Percentiles rank a stretch among this genome's conserved stretches.
Evolutionary conservation across 179 eudicot genomes (phyloP).

Genomic region (Carnegiea gigantea): DNA sequence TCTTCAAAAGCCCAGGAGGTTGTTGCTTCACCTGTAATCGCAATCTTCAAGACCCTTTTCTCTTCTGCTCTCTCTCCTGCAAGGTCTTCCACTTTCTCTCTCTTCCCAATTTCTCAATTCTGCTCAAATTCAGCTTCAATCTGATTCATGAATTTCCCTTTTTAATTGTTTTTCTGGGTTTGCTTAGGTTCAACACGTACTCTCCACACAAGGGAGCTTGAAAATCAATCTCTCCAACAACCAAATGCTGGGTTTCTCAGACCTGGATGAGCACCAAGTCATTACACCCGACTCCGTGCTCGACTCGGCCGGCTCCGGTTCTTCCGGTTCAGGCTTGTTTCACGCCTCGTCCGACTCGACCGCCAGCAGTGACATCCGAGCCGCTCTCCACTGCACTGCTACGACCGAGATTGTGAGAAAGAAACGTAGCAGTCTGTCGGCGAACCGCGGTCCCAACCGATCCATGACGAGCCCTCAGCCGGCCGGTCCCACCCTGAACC

Average conservation of each 20-base stretch:
- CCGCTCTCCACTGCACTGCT: slow-evolving; percentile 39
- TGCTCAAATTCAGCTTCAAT: background rate
- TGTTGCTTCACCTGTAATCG: slow-evolving; percentile 59
- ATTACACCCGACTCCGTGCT: slow-evolving; percentile 58
- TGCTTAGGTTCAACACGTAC: slow-evolving; percentile 43
- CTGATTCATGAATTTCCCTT: background rate
- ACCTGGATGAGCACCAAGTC: slow-evolving; percentile 44
- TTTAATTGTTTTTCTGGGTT: background rate
- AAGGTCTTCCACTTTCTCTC: slow-evolving; percentile 41
- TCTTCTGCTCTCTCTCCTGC: slow-evolving; percentile 71
- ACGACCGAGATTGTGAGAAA: slow-evolving; percentile 55
- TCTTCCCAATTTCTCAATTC: background rate
- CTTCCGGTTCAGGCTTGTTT: no score
- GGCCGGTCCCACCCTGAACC: slow-evolving; percentile 29
- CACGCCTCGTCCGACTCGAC: slow-evolving; percentile 47
- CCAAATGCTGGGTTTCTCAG: slow-evolving; percentile 26
- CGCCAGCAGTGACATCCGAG: slow-evolving; percentile 29
- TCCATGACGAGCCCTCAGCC: slow-evolving; percentile 21
- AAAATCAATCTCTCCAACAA: slow-evolving; percentile 22
- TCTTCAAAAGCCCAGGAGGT: slow-evolving; percentile 38
- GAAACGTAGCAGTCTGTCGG: slow-evolving; percentile 38
- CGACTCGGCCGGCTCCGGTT: slow-evolving; percentile 32
- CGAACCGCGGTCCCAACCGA: slow-evolving; percentile 21
- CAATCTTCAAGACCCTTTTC: slow-evolving; percentile 50
- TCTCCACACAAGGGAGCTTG: slow-evolving; percentile 36